phyloP scores from a whole-genome alignment of 2,329 filamentous ascomycete genomes.

The Cercospora citrullina region DNA sequence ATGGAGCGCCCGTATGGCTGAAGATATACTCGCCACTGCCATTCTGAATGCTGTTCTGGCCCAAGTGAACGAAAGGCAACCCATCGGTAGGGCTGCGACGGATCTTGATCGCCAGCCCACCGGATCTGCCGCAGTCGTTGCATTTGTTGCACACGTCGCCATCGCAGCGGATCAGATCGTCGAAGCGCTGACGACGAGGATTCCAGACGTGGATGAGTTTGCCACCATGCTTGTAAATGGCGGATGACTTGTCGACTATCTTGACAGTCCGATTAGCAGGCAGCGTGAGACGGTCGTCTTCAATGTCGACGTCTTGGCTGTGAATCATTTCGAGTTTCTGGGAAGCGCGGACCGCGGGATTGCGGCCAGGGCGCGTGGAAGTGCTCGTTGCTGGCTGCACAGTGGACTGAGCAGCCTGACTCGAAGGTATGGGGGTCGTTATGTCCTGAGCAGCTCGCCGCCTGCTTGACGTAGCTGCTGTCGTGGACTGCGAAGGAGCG shows the following conservation, averaged over 20 bases:
- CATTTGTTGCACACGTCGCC: background rate
- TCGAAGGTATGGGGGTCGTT: background rate
- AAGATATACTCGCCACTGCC: background rate
- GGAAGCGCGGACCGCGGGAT: background rate
- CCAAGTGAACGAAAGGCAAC: conserved; percentile 7
- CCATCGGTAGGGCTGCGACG: background rate
- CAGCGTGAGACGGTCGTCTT: background rate
- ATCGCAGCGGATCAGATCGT: background rate
- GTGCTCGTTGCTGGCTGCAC: background rate
- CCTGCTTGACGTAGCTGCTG: background rate
- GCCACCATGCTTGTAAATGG: background rate
- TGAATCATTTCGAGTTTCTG: background rate
- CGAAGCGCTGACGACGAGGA: background rate
- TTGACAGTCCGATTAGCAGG: background rate
- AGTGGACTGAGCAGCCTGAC: background rate
- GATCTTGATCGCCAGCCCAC: background rate
- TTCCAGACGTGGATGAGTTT: background rate
- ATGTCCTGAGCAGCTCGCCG: background rate
- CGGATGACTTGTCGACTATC: background rate
- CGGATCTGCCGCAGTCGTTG: background rate
- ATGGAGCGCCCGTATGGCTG: background rate
- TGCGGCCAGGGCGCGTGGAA: background rate
- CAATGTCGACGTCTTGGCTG: background rate
- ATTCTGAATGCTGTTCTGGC: background rate
- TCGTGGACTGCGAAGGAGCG: background rate